Evolutionary conservation across 73 alveolate species (phyloP).

Genomic region (Paramecium octaurelia): DNA sequence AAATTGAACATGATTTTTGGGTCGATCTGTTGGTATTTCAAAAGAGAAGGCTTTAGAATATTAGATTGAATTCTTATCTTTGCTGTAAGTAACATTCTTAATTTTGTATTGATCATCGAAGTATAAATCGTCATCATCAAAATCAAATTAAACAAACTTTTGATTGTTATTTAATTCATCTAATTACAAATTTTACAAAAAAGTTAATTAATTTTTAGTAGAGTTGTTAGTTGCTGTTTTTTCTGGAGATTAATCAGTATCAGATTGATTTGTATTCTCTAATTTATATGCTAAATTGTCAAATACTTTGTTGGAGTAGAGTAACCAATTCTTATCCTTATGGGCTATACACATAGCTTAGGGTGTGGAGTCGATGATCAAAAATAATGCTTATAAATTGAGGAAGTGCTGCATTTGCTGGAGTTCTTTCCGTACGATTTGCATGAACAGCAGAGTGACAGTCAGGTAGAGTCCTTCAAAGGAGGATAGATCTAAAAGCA

Average conservation of each 20-base stretch:
- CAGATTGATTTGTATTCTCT: not conserved
- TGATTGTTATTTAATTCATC: not conserved
- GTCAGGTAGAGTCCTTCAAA: not conserved
- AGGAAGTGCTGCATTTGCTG: not conserved
- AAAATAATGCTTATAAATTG: not conserved
- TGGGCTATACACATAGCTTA: conserved; percentile 27
- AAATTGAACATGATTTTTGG: not conserved
- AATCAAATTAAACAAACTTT: not conserved
- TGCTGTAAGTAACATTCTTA: not conserved
- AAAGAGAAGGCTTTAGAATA: not conserved
- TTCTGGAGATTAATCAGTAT: conserved; percentile 24
- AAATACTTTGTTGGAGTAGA: conserved; percentile 2
- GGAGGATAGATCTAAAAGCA: not conserved
- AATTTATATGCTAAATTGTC: not conserved
- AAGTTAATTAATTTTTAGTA: not conserved
- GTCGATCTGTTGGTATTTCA: not conserved
- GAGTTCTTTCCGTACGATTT: not conserved
- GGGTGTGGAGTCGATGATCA: conserved; percentile 1
- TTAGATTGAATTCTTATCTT: not conserved
- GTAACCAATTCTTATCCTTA: conserved; percentile 3
- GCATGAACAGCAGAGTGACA: not conserved
- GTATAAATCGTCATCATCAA: not conserved
- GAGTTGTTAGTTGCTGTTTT: not conserved
- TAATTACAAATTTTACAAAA: not conserved
- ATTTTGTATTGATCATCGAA: conserved; percentile 15